Percentiles rank a stretch among this genome's conserved stretches.
phyloP scores from a whole-genome alignment of 2,329 filamentous ascomycete genomes.

The Fusarium kyushuense region DNA sequence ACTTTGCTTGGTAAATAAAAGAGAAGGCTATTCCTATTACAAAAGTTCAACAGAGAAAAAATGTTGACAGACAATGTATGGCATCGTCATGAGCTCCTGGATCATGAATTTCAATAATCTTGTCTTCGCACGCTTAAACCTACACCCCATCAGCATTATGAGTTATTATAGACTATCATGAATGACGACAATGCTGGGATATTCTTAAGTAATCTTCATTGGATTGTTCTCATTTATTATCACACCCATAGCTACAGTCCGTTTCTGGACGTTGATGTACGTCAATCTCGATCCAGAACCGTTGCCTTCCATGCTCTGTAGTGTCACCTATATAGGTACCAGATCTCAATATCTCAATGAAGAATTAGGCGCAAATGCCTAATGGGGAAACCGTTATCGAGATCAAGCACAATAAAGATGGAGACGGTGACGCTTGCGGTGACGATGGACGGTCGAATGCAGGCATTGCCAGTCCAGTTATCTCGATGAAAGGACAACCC shows the following conservation, averaged over 20 bases:
- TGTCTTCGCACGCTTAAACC: background rate
- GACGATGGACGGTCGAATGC: background rate
- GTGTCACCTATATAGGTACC: background rate
- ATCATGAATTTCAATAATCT: slow-evolving; percentile 29
- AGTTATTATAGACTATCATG: background rate
- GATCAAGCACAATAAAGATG: slow-evolving; percentile 9
- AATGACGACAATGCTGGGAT: background rate
- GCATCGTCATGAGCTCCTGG: background rate
- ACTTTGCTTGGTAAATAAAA: background rate
- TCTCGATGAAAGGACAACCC: background rate
- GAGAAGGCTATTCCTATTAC: rapidly evolving
- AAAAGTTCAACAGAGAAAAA: background rate
- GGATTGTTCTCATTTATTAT: background rate
- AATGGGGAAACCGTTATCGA: slow-evolving; percentile 3
- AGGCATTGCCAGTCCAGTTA: background rate
- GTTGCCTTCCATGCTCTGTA: slow-evolving; percentile 2
- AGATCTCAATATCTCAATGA: slow-evolving; percentile 2
- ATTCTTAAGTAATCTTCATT: background rate
- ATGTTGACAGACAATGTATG: background rate
- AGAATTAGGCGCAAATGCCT: background rate
- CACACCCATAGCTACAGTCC: slow-evolving; percentile 2
- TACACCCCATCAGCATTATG: background rate
- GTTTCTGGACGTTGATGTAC: background rate
- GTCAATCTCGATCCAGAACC: slow-evolving; percentile 13
- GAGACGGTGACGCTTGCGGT: slow-evolving; percentile 1